Evolutionary conservation across 2,329 filamentous ascomycete species (phyloP).

Genomic region (Stemphylium beticola): DNA sequence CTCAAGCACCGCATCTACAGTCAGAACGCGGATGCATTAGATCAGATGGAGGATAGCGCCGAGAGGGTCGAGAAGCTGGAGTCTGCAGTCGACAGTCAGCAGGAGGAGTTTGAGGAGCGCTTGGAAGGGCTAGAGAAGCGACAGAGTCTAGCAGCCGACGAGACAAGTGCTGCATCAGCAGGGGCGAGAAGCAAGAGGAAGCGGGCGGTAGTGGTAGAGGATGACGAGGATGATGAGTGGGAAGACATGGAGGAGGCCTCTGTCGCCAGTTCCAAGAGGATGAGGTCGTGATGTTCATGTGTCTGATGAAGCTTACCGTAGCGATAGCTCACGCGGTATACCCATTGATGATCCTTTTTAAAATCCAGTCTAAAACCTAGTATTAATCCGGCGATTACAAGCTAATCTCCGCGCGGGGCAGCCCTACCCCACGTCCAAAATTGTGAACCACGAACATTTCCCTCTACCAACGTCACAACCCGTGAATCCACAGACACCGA

Average conservation of each 20-base stretch:
- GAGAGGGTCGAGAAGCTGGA: conserved; percentile 77
- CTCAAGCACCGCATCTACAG: conserved; percentile 79
- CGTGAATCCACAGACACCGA: not conserved
- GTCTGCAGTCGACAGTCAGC: conserved; percentile 70
- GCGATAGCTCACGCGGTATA: conserved; percentile 10
- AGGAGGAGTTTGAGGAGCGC: conserved; percentile 74
- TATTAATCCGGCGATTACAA: conserved; percentile 6
- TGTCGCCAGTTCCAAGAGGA: conserved; percentile 37
- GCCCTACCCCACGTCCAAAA: conserved; percentile 33
- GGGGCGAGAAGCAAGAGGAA: conserved; percentile 35
- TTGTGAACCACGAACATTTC: conserved; percentile 14
- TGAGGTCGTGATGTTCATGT: conserved; percentile 18
- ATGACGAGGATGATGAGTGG: conserved; percentile 49
- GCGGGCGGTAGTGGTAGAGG: conserved; percentile 43
- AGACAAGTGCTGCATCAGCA: conserved; percentile 14
- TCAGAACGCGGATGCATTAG: conserved; percentile 74
- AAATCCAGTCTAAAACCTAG: not conserved
- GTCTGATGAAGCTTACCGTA: not conserved
- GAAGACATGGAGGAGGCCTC: conserved; percentile 42
- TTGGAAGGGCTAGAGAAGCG: conserved; percentile 57
- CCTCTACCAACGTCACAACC: not conserved
- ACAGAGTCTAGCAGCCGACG: conserved; percentile 28
- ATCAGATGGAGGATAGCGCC: conserved; percentile 66
- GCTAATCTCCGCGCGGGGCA: conserved; percentile 19
- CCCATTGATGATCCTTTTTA: conserved; percentile 6